Evolutionary conservation across 2,329 filamentous ascomycete genomes (phyloP), one percentile per base, ranked within the genome.

Genomic region (Gyromitra esculenta): DNA sequence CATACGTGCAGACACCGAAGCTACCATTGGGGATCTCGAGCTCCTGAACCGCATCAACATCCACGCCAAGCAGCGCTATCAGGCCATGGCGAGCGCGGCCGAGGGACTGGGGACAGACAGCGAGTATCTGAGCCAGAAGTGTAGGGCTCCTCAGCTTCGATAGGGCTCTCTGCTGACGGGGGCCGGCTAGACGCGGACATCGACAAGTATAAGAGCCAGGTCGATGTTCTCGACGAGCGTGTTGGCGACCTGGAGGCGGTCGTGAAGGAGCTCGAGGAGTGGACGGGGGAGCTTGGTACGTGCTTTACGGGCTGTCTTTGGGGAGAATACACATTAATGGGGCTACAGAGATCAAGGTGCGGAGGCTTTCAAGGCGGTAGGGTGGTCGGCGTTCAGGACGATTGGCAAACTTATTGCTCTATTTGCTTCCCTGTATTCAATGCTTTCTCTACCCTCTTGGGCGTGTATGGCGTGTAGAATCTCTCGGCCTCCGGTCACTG

Each of bases 271-370:
- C 63, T 81, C 0, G 80, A 81, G 41, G 80, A 81, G 68, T 81
- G 80, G 80, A 80, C 80, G 35, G 80, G 79, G 4, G 80, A 81
- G 70, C 74, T 81, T 11, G 80, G 80, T 81, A 74, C 43, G 73
- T 48, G 21, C 31, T 43, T 57, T 57, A 35, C n/a, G 21, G 15
- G 45, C 15, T 31, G 43, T 4, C 43, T 31, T 31, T 31, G n/a
- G n/a, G 18, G 8, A 31, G 7, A 2, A 35, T 66, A 31, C 41
- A 31, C 52, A 56, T 66, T 65, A 21, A 45, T 45, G 18, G 39
- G 13, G 9, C 37, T 41, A 52, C 9, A 77, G 75, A 77, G 35
- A 77, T 77, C 37, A 77, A 77, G n/a, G 75, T 77, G 8, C 65
- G 75, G 35, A 77, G 75, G 25, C 65, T 77, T 8, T 50, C 71